These are phyloP conservation scores for Pseudoturritis turrita DNA, from an alignment of 345 rosid species.

Conservation along the genomic window DNA sequence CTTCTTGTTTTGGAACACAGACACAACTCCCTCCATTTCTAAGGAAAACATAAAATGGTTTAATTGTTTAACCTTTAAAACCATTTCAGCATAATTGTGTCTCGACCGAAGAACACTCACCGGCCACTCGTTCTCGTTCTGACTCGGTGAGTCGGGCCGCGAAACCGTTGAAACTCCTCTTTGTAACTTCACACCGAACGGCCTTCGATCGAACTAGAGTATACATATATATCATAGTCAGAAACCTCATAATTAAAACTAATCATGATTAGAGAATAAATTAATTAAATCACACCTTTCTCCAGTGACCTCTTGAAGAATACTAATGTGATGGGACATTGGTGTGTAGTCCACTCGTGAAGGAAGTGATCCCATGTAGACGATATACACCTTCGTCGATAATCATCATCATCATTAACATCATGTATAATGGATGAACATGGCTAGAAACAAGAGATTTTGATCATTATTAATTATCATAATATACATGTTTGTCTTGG, in stretches of 20 bases:
- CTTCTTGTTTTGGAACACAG: constrained; percentile 42
- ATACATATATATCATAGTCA: neutral
- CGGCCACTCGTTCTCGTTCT: constrained; percentile 40
- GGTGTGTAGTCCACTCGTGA: constrained; percentile 17
- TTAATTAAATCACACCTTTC: constrained; percentile 16
- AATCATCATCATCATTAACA: neutral
- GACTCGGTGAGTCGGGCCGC: constrained; percentile 40
- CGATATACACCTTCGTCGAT: constrained; percentile 8
- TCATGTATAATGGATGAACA: neutral
- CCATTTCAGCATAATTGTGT: neutral
- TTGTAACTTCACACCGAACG: constrained; percentile 46
- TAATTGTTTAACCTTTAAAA: neutral
- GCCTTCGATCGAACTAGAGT: constrained; percentile 23
- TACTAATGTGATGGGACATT: constrained; percentile 29
- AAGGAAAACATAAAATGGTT: neutral
- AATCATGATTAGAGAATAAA: neutral
- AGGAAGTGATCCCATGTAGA: constrained; percentile 30
- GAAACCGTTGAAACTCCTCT: constrained; percentile 62
- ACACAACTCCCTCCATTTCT: constrained; percentile 39
- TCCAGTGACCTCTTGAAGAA: constrained; percentile 32
- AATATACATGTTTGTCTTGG: constrained; percentile 5
- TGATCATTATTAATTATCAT: neutral
- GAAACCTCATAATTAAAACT: neutral
- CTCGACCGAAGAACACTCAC: constrained; percentile 29
- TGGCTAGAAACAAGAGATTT: neutral